Base-by-base conservation (phyloP, 202 grass and related monocot species). In the Zoysia matrella region DNA sequence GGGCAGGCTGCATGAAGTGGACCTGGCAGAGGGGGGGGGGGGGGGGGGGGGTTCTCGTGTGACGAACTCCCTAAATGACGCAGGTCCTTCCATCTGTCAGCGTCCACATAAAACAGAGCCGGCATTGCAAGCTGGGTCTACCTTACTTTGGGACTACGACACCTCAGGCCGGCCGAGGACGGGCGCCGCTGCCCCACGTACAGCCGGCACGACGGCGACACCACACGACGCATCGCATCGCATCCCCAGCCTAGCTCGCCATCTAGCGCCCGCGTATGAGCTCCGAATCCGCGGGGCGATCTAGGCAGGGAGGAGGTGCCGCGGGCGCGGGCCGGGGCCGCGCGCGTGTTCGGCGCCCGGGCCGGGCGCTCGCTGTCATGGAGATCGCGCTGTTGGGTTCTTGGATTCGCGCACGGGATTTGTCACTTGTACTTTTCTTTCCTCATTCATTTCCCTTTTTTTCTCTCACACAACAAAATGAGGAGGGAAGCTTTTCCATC, bases 391-490 rank as follows among this genome's bases (percentile, higher is more conserved):
- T 58, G 78, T 18, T 68, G 53, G 84, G 52, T 40, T 12, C 61
- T 60, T 52, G 60, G 83, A 89, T 89, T 86, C 52, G 73, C 56
- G 73, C 73, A 40, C 73, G 41, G 54, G 82, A 82, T 77, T 77
- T 89, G 81, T 60, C 10, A 3, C 2, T n/a, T 6, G 48, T 52
- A 39, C 8, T 4, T 42, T 41, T 16, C 11, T 15, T 45, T 41
- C 60, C 13, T 5, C 14, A 6, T 2, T 40, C 8, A 30, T 30
- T 30, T 30, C 22, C 22, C 4, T 8, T 47, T 8, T 46, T 50
- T 47, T 47, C 65, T 1, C 45, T n/a, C 22, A 45, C 78, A 1
- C 60, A 11, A 11, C 9, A n/a, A 58, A 2, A 0, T 2, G 15
- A 53, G 4, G 36, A 22, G n/a, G 0, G 68, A 39, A 6, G 30